Conservation (phyloP, 192 early-diverging fungal species). For the Coemansia erecta region DNA sequence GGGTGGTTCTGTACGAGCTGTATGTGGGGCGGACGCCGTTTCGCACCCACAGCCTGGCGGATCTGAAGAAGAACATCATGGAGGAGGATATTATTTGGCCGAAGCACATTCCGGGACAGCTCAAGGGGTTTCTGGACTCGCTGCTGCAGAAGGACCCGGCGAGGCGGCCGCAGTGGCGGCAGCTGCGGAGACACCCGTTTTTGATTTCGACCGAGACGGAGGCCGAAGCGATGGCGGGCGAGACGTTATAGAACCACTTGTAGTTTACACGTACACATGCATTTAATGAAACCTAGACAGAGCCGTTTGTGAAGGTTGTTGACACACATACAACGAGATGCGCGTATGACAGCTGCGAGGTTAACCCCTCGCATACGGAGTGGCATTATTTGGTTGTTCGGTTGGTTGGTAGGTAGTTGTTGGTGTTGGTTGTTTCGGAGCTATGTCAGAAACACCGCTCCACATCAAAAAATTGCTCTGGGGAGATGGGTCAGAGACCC, state of each 20-base stretch:
- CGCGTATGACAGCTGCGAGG: neutral
- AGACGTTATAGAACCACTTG: neutral
- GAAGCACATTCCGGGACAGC: constrained; percentile 42
- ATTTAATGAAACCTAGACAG: neutral
- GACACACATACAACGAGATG: too few species aligned
- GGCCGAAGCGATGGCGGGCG: constrained; percentile 20
- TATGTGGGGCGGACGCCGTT: constrained; percentile 54
- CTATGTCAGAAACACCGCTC: constrained; percentile 5
- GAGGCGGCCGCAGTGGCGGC: constrained; percentile 27
- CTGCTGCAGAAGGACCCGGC: constrained; percentile 41
- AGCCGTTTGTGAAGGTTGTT: too few species aligned
- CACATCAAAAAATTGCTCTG: constrained; percentile 13
- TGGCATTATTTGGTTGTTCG: neutral
- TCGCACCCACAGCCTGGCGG: constrained; percentile 39
- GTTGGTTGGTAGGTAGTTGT: neutral
- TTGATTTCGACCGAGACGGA: constrained; percentile 31
- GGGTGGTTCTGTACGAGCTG: constrained; percentile 54
- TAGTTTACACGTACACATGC: neutral
- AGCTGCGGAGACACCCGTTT: constrained; percentile 33
- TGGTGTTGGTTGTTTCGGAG: constrained; percentile 8
- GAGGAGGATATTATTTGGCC: constrained; percentile 55
- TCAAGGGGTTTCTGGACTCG: constrained; percentile 37
- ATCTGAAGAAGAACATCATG: constrained; percentile 50
- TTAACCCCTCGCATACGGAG: too few species aligned
- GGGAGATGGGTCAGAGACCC: constrained; percentile 9